Evolutionary conservation across 495 filamentous ascomycete genomes (phyloP), one percentile per base, ranked within the genome.

Genomic region (Aspergillus ellipticus): DNA sequence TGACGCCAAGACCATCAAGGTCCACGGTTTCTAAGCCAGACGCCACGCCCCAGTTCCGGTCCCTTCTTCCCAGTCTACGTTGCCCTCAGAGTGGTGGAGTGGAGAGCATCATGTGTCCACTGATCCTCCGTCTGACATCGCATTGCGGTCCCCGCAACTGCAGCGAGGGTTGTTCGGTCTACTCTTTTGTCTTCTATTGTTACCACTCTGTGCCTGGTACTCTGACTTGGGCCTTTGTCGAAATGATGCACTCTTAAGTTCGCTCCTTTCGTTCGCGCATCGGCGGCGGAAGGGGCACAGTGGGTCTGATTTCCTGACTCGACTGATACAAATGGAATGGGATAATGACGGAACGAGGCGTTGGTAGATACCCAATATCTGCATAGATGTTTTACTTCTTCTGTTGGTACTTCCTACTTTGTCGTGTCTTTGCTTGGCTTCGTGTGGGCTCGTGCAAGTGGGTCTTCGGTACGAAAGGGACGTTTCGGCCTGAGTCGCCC

Each of bases 1-100:
- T 64, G 89, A 96, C 80, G 83, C 86, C 67, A 96, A 97, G 85
- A 96, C 88, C 79, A 96, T 98, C 79, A 97, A 97, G 85, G 80
- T 83, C 72, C 80, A 83, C 64, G 80, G 80, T 43, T 83, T 83
- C 74, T 83, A 81, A 70, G 62, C 66, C 61, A 60, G 58, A 69
- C 69, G 61, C 65, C 71, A 63, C 72, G 65, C 64, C 69, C 50
- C 68, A 68, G 70, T 73, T 75, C 74, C 68, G 55, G 67, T 73
- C 71, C 68, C 71, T 61, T 74, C 71, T 68, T 69, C 66, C 68
- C 65, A 66, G 70, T 75, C 67, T 70, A 67, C 55, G 61, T 71
- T 69, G 57, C 69, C 66, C 65, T 64, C 65, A 64, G 67, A 67
- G 62, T 66, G 68, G 67, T 69, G 60, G 66, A 65, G 66, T 69